These are phyloP conservation scores for Mycosphaerelloides madeirae DNA, from an alignment of 2,329 filamentous ascomycete genomes.

Conservation along the genomic window DNA sequence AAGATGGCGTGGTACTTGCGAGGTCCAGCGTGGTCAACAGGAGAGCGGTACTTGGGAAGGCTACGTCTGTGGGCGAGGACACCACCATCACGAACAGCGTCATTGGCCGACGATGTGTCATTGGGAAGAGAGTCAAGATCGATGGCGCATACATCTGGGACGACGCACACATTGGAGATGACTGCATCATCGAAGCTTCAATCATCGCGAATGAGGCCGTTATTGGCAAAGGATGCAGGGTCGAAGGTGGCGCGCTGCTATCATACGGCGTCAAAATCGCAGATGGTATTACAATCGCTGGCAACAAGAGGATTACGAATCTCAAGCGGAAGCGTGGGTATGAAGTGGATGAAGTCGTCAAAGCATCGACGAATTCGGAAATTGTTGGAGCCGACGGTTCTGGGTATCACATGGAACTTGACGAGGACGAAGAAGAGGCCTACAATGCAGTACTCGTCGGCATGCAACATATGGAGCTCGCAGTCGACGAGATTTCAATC, in stretches of 20 bases:
- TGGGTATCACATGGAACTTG: slow-evolving; percentile 57
- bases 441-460: slow-evolving; percentile 36
- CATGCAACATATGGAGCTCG: slow-evolving; percentile 45
- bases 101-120: slow-evolving; percentile 77
- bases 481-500: slow-evolving; percentile 53
- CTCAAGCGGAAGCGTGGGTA: slow-evolving; percentile 44
- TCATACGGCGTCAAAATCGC: slow-evolving; percentile 72
- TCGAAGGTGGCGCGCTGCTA: slow-evolving; percentile 70
- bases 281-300: slow-evolving; percentile 50
- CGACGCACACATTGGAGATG: slow-evolving; percentile 70
- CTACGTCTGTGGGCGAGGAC: slow-evolving; percentile 68
- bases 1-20: slow-evolving; percentile 70
- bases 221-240: slow-evolving; percentile 64
- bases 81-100: slow-evolving; percentile 69
- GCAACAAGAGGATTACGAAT: slow-evolving; percentile 43
- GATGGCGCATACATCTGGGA: slow-evolving; percentile 86
- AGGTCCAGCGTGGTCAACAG: slow-evolving; percentile 65
- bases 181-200: slow-evolving; percentile 63
- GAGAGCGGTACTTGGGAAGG: slow-evolving; percentile 69
- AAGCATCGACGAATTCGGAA: slow-evolving; percentile 41
- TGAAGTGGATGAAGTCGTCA: slow-evolving; percentile 35
- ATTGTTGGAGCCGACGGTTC: slow-evolving; percentile 56
- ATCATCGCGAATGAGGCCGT: slow-evolving; percentile 70
- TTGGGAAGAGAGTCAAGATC: slow-evolving; percentile 78
- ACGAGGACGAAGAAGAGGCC: slow-evolving; percentile 58